Evolutionary conservation across 495 filamentous ascomycete genomes (phyloP), one percentile per base, ranked within the genome.

Genomic region (Lasiosphaeria ovina): DNA sequence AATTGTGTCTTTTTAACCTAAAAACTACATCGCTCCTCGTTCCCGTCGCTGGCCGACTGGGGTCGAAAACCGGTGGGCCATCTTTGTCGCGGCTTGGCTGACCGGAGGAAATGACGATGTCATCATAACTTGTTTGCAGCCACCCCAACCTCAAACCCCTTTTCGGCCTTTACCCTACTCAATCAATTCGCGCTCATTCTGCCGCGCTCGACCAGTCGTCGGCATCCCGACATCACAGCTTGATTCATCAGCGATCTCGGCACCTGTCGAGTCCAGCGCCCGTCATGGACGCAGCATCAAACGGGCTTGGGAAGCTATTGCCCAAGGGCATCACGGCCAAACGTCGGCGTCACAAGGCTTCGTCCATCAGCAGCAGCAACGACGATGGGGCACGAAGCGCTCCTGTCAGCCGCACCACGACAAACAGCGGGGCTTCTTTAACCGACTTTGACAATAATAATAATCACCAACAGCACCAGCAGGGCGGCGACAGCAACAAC

Each of bases 271-370:
- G 7, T 47, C 24, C 34, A 10, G 32, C n/a, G 17, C 54, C 24
- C 32, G 32, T 35, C 33, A 75, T 74, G 74, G 67, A 77, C 47
- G 59, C 58, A 54, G 59, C 61, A 35, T 65, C 74, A 48, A 75
- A 69, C 64, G 71, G 74, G 6, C 71, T 82, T 48, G 75, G 68
- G 38, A 83, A 83, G 70, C 74, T 82, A 35, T 60, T 83, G 40
- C 75, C 77, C 35, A 80, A 76, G 65, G 68, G 70, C 48, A 66
- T 84, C 35, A 65, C 68, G 34, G 67, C 68, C 35, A 80, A 77
- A 55, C 71, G 75, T 32, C 75, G 76, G 49, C 76, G 75, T 62
- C 81, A 71, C 66, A 78, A 62, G 55, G 47, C 62, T 4, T 50
- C 65, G 33, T 71, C 68, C 10, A 47, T 65, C 32, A 58, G 59